phyloP scores from a whole-genome alignment of 257 asterid genomes.

The Osmanthus fragrans region DNA sequence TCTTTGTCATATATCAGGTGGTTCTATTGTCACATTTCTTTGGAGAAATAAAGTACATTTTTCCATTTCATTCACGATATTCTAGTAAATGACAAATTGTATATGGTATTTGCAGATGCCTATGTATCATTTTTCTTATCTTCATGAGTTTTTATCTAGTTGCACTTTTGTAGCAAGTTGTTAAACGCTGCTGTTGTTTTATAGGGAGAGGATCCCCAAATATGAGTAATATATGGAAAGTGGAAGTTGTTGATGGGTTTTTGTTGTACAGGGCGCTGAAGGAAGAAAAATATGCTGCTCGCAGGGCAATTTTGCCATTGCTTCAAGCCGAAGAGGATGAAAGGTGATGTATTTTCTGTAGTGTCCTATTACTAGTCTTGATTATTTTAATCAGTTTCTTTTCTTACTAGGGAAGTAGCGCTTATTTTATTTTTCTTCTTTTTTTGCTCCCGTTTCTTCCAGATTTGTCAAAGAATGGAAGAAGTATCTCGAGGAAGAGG shows the following conservation, averaged over 20 bases:
- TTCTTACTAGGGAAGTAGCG: neutral
- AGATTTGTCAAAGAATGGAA: constrained; percentile 82
- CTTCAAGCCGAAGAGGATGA: constrained; percentile 95
- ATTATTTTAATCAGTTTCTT: neutral
- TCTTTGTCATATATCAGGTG: neutral
- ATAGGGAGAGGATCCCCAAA: neutral
- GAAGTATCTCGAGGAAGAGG: constrained; percentile 85
- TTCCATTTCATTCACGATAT: neutral
- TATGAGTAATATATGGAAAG: neutral
- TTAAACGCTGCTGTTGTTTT: neutral
- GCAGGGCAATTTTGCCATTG: constrained; percentile 69
- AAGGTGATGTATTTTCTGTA: constrained; percentile 40
- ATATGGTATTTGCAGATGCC: neutral
- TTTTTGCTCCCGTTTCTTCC: neutral
- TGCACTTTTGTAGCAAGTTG: constrained; percentile 5
- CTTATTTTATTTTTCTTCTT: neutral
- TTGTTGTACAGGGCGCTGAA: constrained; percentile 54
- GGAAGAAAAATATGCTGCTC: constrained; percentile 82
- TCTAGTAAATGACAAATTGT: neutral
- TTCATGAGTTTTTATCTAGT: neutral
- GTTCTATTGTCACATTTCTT: neutral
- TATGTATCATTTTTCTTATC: constrained; percentile 10
- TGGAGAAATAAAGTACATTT: neutral
- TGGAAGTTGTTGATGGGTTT: constrained; percentile 14
- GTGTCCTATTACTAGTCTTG: neutral